Base-by-base conservation (phyloP, 805 yeast genomes). In the Kluyveromyces aestuarii region DNA sequence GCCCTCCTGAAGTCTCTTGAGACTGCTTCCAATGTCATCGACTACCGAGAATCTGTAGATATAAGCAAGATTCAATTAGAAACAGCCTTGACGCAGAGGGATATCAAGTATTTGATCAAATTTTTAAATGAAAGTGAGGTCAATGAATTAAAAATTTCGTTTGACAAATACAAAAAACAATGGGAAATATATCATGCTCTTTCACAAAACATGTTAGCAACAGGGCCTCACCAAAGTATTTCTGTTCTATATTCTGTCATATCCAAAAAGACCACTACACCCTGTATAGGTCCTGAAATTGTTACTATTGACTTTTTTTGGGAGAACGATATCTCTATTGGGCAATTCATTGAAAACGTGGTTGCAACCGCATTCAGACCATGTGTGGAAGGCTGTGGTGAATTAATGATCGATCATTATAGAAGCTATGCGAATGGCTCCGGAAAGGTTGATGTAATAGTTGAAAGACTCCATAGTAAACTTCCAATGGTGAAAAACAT, bases 201-300 rank as follows among this genome's bases (percentile, higher is more conserved):
- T 43, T 68, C 74, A 41, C 72, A 80, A n/a, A 73, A 78, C 58
- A 65, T 86, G 69, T 73, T 76, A 54, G 93, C 78, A 38, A 86
- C 89, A 0, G 76, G 77, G 17, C 72, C 75, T 40, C 96, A 91
- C 61, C 96, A 88, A 58, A 84, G 78, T 56, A 79, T 95, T 30
- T 78, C 85, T 6, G 78, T 88, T 13, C 69, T 91, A 21, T 87
- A 84, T 58, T 85, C 96, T 1, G 79, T 87, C 69, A 91, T 89
- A 0, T 85, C 91, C 3, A 78, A 82, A 8, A 84, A 82, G 57
- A 84, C 87, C 39, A 85, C 95, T 0, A 88, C 95, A 0, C 97
- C 97, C 0, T 93, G 99, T 59, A 72, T 81, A 39, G 98, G 98
- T 0, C 99, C 99, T 0, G 87, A 80, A 48, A 72, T 81, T n/a